A percentile compares a stretch with the other conserved stretches of the same genome.
Evolutionary conservation across 306 rosid genomes (phyloP).

Genomic region (Castanopsis chinensis): DNA sequence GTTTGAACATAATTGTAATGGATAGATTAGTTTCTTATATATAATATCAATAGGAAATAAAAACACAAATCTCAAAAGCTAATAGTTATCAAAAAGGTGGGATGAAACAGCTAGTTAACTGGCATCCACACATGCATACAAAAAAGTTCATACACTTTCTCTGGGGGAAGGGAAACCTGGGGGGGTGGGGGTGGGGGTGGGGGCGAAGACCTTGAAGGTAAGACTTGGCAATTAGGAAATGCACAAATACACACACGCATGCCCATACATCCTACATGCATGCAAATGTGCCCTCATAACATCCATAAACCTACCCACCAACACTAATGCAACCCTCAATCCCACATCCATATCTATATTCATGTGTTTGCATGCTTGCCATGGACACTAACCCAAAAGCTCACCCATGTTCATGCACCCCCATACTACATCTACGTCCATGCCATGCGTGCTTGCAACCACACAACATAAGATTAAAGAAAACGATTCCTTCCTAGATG

Average conservation of each 20-base stretch:
- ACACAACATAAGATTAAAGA: background rate
- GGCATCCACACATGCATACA: background rate
- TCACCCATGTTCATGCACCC: background rate
- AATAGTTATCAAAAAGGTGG: background rate
- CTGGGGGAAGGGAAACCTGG: background rate
- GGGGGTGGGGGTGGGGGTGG: background rate
- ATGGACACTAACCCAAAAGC: background rate
- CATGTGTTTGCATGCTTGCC: background rate
- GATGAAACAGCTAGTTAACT: background rate
- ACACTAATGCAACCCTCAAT: background rate
- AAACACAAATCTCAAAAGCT: background rate
- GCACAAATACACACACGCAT: background rate
- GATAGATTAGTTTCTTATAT: background rate
- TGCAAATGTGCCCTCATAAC: background rate
- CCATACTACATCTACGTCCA: background rate
- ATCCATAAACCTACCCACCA: background rate
- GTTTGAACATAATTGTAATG: background rate
- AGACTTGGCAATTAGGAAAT: background rate
- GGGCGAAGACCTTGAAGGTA: background rate
- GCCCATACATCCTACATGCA: background rate
- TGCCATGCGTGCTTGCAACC: background rate
- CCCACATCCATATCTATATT: background rate
- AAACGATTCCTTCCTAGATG: background rate
- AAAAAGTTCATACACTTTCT: background rate
- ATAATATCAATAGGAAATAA: background rate